Conservation (phyloP, 352 stramenopile genomes). For the Aphanomyces euteiches region DNA sequence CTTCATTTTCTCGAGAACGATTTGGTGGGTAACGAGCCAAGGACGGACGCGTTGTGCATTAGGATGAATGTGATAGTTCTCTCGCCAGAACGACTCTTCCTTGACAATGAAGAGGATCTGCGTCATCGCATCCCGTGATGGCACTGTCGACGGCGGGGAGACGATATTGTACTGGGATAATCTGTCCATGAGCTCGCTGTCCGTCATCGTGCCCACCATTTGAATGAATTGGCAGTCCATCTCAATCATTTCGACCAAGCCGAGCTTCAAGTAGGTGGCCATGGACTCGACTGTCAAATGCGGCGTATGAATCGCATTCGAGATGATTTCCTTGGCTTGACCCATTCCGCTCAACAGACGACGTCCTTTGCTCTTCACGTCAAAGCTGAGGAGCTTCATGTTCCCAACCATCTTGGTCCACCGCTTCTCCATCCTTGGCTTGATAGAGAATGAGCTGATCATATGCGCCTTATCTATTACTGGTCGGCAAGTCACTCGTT, state of each 20-base stretch:
- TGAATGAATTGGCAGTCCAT: slow-evolving; percentile 7
- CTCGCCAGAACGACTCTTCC: not conserved
- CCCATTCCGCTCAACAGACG: not conserved
- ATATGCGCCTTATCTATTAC: too few species aligned
- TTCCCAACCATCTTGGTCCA: slow-evolving; percentile 5
- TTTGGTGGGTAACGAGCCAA: not conserved
- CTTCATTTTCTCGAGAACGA: not conserved
- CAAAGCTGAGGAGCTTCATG: not conserved
- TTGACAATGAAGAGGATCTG: slow-evolving; percentile 7
- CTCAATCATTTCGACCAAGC: not conserved
- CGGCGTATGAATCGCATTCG: not conserved
- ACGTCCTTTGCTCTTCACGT: not conserved
- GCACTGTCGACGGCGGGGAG: not conserved
- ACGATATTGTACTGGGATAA: not conserved
- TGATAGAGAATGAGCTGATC: too few species aligned
- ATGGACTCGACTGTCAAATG: not conserved
- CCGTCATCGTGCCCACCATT: not conserved
- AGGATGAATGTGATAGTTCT: not conserved
- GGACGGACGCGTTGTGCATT: slow-evolving; percentile 6
- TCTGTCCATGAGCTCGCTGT: not conserved
- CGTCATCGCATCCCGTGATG: not conserved
- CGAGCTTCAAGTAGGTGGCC: not conserved
- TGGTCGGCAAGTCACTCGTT: too few species aligned
- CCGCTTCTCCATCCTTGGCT: not conserved
- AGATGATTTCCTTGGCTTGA: not conserved